Conservation (phyloP, 495 filamentous ascomycete genomes). For the Neurospora sp. region DNA sequence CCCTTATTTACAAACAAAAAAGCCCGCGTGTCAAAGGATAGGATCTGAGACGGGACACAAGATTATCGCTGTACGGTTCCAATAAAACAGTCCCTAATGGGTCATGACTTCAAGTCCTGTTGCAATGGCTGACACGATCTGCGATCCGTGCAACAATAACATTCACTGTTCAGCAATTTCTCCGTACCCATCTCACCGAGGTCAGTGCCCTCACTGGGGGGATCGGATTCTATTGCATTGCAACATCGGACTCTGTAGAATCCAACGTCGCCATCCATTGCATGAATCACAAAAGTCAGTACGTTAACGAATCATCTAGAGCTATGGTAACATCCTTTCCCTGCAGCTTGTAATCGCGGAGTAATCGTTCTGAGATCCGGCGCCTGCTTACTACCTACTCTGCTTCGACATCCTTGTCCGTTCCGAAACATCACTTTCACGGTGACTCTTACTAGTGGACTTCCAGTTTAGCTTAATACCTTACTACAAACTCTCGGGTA, state of each 20-base stretch:
- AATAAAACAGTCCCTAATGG: not conserved
- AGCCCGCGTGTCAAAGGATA: not conserved
- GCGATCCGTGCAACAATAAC: not conserved
- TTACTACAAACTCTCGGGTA: not conserved
- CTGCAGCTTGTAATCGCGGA: not conserved
- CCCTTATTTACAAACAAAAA: not conserved
- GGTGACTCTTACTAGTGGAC: not conserved
- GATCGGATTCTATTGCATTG: not conserved
- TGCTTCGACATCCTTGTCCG: not conserved
- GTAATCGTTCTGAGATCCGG: not conserved
- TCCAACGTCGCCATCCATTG: not conserved
- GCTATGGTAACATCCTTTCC: not conserved
- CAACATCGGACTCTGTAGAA: not conserved
- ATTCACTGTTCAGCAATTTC: not conserved
- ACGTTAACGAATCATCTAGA: not conserved
- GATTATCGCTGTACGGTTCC: not conserved
- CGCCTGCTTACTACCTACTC: not conserved
- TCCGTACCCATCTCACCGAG: not conserved
- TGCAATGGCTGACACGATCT: not conserved
- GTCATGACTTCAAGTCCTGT: not conserved
- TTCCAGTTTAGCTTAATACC: not conserved
- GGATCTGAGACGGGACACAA: not conserved
- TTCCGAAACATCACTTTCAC: not conserved
- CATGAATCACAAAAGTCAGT: not conserved
- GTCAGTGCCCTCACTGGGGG: not conserved